Evolutionary conservation across 805 yeast species (phyloP).

Genomic region (Barnettozyma siamensis): DNA sequence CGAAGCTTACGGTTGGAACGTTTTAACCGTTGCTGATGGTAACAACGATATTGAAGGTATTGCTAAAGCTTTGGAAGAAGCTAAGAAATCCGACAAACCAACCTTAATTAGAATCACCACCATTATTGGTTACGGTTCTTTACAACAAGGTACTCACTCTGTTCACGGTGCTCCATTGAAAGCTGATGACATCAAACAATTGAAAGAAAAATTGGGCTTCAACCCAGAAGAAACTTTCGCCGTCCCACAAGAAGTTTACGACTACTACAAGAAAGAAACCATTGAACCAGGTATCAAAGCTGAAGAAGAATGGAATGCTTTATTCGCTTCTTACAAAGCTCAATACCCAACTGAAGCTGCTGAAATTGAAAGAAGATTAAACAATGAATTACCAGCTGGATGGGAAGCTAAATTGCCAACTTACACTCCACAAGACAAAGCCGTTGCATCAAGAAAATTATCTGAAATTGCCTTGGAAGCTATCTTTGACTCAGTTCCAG

Average conservation of each 20-base stretch:
- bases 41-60: slow-evolving; percentile 72
- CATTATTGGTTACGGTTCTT: slow-evolving; percentile 91
- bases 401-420: slow-evolving; percentile 78
- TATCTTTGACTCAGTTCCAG: slow-evolving; percentile 67
- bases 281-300: slow-evolving; percentile 57
- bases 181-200: slow-evolving; percentile 83
- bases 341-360: slow-evolving; percentile 76
- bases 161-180: slow-evolving; percentile 97
- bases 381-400: slow-evolving; percentile 70
- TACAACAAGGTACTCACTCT: slow-evolving; percentile 75
- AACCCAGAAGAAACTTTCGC: slow-evolving; percentile 75
- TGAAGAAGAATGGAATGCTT: slow-evolving; percentile 70
- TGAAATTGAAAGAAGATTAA: slow-evolving; percentile 74
- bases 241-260: slow-evolving; percentile 80
- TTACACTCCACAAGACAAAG: slow-evolving; percentile 70
- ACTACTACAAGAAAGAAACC: slow-evolving; percentile 50
- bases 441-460: slow-evolving; percentile 92
- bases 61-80: slow-evolving; percentile 68
- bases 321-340: slow-evolving; percentile 53
- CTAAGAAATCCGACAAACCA: slow-evolving; percentile 83
- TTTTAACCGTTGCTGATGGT: slow-evolving; percentile 70
- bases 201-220: slow-evolving; percentile 81
- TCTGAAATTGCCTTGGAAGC: slow-evolving; percentile 72
- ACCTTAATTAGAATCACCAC: slow-evolving; percentile 84
- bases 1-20: slow-evolving; percentile 94